Base-by-base conservation (phyloP, 768 basidiomycete genomes). In the Lactarius sp. region DNA sequence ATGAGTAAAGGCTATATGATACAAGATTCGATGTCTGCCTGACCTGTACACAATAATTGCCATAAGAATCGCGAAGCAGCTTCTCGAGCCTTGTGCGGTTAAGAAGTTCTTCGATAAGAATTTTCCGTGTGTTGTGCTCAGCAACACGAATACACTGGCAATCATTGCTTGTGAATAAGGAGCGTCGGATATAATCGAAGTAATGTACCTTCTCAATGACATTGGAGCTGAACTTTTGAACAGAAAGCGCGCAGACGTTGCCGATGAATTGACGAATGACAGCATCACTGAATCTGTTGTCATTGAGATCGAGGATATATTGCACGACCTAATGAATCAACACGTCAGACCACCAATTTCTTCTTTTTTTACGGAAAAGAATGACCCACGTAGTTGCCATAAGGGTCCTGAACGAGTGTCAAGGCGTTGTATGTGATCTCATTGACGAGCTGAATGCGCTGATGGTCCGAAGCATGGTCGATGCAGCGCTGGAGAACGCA, bases 201-300 rank as follows among this genome's bases (percentile, higher is more conserved):
- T 20, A 13, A 0, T 65, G 76, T 44, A 89, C 90, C 83, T 97
- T 97, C 78, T 97, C 95, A 66, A 97, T 95, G 64, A 99, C 97
- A 74, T 99, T 99, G 65, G 96, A 98, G 66, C 94, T 96, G 78
- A 99, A 99, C 77, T 99, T 99, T 75, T 99, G 97, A 16, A 98
- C 96, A 6, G 95, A 98, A 58, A 99, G 79, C 6, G 94, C 94
- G 74, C 95, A 98, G 64, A 98, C 92, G 71, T 99, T 98, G 70
- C 97, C 97, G 58, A 92, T 79, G 76, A 98, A 99, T 73, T 98
- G 97, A 67, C 96, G 87, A 70, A 98, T 98, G 69, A 99, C 92
- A 54, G 82, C 96, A 76, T 98, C 96, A 68, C 93, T 96, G 82
- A 98, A 99, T 50, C 97, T 85, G 75, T 92, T 95, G 78, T 99